Conservation (phyloP, 495 filamentous ascomycete genomes). For the Penicillium dipodomyicola region DNA sequence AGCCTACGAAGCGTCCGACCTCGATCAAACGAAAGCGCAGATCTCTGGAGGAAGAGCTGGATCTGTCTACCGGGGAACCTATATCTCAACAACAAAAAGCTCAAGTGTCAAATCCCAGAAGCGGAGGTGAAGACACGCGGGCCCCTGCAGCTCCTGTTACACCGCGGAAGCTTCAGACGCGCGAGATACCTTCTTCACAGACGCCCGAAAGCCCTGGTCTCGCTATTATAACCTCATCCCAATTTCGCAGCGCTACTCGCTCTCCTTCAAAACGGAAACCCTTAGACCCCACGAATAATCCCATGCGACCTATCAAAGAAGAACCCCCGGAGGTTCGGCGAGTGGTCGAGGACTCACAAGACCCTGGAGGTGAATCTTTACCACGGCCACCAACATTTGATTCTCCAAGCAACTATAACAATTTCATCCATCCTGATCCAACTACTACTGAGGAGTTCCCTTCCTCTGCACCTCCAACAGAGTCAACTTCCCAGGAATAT, state of each 20-base stretch:
- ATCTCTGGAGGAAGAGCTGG: conserved; percentile 21
- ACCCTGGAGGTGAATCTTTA: conserved; percentile 1
- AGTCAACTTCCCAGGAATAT: not conserved
- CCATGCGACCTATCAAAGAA: conserved; percentile 21
- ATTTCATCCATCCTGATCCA: not conserved
- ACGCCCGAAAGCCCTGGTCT: conserved; percentile 46
- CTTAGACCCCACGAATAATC: conserved; percentile 3
- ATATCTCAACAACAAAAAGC: conserved; percentile 14
- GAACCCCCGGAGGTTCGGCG: conserved; percentile 19
- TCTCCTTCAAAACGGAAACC: conserved; percentile 28
- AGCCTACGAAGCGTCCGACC: not conserved
- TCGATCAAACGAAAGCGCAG: conserved; percentile 18
- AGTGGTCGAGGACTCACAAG: conserved; percentile 9
- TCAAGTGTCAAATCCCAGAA: conserved; percentile 11
- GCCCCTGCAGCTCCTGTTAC: conserved; percentile 24
- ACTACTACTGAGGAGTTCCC: conserved; percentile 4
- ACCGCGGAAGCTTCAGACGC: conserved; percentile 32
- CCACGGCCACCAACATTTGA: conserved; percentile 6
- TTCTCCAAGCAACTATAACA: conserved; percentile 6
- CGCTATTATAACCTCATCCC: conserved; percentile 41
- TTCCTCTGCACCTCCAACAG: conserved; percentile 3
- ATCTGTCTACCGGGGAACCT: conserved; percentile 31
- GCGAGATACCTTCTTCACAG: conserved; percentile 47
- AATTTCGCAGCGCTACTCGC: conserved; percentile 34
- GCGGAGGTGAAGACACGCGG: not conserved